These are phyloP conservation scores for Macrophomina pseudophaseolina DNA, from an alignment of 2,329 filamentous ascomycete genomes.

Conservation along the genomic window DNA sequence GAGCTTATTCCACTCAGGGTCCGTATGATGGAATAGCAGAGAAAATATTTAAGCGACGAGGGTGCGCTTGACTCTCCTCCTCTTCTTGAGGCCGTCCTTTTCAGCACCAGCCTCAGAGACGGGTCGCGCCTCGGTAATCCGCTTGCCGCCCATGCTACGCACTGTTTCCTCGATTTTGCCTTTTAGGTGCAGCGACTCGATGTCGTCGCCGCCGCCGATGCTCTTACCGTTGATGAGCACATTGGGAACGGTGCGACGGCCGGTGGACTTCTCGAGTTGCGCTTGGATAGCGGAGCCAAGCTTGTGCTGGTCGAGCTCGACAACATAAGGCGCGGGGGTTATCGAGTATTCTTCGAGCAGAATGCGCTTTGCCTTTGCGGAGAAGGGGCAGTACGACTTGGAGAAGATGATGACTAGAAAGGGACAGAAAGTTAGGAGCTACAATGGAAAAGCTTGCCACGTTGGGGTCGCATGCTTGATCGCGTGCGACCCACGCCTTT, in stretches of 20 bases:
- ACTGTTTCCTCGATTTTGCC: conserved; percentile 74
- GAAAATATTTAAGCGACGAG: conserved; percentile 2
- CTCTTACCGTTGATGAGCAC: conserved; percentile 85
- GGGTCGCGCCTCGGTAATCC: conserved; percentile 49
- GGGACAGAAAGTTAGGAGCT: neutral
- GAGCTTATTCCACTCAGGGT: neutral
- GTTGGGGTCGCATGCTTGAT: conserved; percentile 36
- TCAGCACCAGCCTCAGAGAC: conserved; percentile 10
- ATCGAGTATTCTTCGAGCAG: conserved; percentile 86
- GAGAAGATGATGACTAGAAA: conserved; percentile 88
- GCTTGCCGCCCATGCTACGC: conserved; percentile 73
- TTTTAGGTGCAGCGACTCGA: conserved; percentile 68
- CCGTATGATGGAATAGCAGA: neutral
- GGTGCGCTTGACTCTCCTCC: conserved; percentile 13
- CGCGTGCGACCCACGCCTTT: neutral
- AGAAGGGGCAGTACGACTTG: conserved; percentile 89
- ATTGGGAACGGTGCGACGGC: conserved; percentile 87
- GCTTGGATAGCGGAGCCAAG: conserved; percentile 76
- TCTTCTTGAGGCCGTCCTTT: conserved; percentile 8
- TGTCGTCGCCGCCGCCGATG: conserved; percentile 88
- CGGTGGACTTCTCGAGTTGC: conserved; percentile 73
- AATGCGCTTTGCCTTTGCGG: conserved; percentile 81
- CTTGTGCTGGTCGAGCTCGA: conserved; percentile 85
- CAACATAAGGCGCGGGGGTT: conserved; percentile 79
- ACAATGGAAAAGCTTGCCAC: neutral